Conservation (phyloP, 2,329 filamentous ascomycete genomes). For the Beauveria medogensis region DNA sequence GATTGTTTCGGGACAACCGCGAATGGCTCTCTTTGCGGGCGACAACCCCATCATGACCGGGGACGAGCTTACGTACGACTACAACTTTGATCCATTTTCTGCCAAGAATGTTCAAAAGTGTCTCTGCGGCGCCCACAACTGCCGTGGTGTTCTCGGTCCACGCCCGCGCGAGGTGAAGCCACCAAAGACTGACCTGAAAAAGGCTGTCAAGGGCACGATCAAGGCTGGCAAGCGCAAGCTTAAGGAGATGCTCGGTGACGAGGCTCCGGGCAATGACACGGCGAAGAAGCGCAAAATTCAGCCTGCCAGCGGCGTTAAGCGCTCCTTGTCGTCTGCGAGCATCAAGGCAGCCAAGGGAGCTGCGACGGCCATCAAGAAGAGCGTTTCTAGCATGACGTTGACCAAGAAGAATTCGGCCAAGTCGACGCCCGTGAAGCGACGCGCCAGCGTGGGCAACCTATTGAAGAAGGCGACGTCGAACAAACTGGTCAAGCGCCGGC, state of each 20-base stretch:
- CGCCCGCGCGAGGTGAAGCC: conserved; percentile 49
- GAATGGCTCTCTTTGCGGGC: conserved; percentile 95
- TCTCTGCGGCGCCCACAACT: conserved; percentile 55
- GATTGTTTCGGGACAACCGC: conserved; percentile 86
- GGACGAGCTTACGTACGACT: conserved; percentile 93
- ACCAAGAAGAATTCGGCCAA: conserved; percentile 22
- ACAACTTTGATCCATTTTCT: conserved; percentile 64
- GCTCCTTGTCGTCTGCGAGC: conserved; percentile 26
- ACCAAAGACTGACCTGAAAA: conserved; percentile 36
- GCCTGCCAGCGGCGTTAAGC: conserved; percentile 25
- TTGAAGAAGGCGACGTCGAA: conserved; percentile 23
- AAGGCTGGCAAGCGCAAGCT: conserved; percentile 50
- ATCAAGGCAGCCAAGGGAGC: conserved; percentile 30
- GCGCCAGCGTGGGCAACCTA: conserved; percentile 18
- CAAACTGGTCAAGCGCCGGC: conserved; percentile 10
- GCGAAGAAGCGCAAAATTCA: conserved; percentile 38
- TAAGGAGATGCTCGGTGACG: conserved; percentile 41
- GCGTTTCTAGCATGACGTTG: conserved; percentile 25
- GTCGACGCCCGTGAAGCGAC: conserved; percentile 18
- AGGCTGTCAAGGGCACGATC: conserved; percentile 29
- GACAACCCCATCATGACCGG: conserved; percentile 86
- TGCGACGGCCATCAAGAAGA: conserved; percentile 28
- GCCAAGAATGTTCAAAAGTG: conserved; percentile 61
- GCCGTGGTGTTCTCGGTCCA: conserved; percentile 55
- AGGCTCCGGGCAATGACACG: conserved; percentile 32